Percentiles rank a stretch among this genome's conserved stretches.
These are phyloP conservation scores for Colletotrichum zoysiae DNA, from an alignment of 2,329 filamentous ascomycete species.

Conservation along the genomic window DNA sequence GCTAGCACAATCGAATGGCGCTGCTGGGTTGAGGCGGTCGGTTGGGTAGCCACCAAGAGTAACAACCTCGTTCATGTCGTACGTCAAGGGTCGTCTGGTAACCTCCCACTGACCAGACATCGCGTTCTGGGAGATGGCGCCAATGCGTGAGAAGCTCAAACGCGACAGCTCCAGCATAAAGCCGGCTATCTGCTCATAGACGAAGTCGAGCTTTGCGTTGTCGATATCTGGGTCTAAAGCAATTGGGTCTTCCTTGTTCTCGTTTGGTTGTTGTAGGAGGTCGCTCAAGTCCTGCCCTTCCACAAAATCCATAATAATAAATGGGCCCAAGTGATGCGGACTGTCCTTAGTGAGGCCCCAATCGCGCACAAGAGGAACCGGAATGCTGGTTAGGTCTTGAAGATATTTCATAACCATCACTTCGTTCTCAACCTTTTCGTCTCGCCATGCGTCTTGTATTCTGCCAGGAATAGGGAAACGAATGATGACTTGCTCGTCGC, in stretches of 20 bases:
- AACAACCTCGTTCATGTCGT: slow-evolving; percentile 55
- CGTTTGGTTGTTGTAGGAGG: slow-evolving; percentile 46
- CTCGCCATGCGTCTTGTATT: slow-evolving; percentile 42
- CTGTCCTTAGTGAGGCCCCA: slow-evolving; percentile 49
- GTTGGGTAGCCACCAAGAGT: slow-evolving; percentile 49
- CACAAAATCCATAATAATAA: slow-evolving; percentile 51
- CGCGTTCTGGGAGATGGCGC: slow-evolving; percentile 50
- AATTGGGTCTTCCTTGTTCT: slow-evolving; percentile 42
- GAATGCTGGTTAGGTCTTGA: slow-evolving; percentile 48
- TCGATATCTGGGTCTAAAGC: slow-evolving; percentile 44
- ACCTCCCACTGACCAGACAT: slow-evolving; percentile 48
- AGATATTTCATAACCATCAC: slow-evolving; percentile 47
- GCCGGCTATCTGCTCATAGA: slow-evolving; percentile 46
- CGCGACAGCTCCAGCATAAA: slow-evolving; percentile 49
- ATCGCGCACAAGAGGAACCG: slow-evolving; percentile 46
- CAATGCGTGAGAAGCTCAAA: slow-evolving; percentile 49
- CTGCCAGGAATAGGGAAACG: slow-evolving; percentile 47
- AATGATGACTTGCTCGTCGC: slow-evolving; percentile 45
- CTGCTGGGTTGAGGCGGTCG: slow-evolving; percentile 46
- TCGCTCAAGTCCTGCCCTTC: slow-evolving; percentile 45
- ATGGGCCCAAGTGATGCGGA: slow-evolving; percentile 49
- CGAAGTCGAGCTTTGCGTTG: slow-evolving; percentile 41
- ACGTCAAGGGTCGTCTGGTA: slow-evolving; percentile 52
- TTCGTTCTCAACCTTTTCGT: slow-evolving; percentile 52
- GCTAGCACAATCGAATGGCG: slow-evolving; percentile 46